Evolutionary conservation across 176 grass and related monocot species (phyloP), one percentile per base, ranked within the genome.

Genomic region (Pontederia crassipes): DNA sequence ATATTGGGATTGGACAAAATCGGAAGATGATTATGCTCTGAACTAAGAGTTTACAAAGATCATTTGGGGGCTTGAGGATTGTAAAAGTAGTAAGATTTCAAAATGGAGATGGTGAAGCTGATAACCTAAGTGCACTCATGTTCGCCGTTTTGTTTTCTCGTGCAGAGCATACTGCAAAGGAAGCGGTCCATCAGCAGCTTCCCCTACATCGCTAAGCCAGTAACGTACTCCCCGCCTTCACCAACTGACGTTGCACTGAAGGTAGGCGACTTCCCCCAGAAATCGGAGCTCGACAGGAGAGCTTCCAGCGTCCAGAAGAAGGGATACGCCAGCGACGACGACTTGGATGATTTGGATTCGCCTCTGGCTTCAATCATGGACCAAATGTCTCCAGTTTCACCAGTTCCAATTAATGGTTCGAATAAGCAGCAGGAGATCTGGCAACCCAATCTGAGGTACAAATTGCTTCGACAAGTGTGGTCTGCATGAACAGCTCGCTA

Each of bases 401-500:
- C 76, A 9, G 71, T 70, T 3, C 12, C 61, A 1, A 70, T 57
- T 52, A 69, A 74, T 76, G 18, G 17, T 11, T 11, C 68, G 26
- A 72, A n/a, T n/a, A n/a, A n/a, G n/a, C n/a, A 62, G 13, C 52
- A 68, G 60, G 65, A 77, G 77, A n/a, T 46, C 58, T 66, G 74
- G 32, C 57, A 77, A 68, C 71, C 77, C 51, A 81, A 81, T 58
- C 45, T 66, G 57, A 86, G 94, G 64, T 89, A 79, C 69, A 77
- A 65, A 4, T 74, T 98, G 59, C 72, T 98, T n/a, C 75, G 78
- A 47, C 67, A 92, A 80, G 83, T 98, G 35, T 98, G 94, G 94
- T 74, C 29, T 8, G 78, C 76, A 65, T 68, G 49, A 57, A 70
- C n/a, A n/a, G n/a, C n/a, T n/a, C n/a, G n/a, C n/a, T n/a, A 35